Evolutionary conservation across 2,329 filamentous ascomycete genomes (phyloP).

Genomic region (Dissoconium aciculare): DNA sequence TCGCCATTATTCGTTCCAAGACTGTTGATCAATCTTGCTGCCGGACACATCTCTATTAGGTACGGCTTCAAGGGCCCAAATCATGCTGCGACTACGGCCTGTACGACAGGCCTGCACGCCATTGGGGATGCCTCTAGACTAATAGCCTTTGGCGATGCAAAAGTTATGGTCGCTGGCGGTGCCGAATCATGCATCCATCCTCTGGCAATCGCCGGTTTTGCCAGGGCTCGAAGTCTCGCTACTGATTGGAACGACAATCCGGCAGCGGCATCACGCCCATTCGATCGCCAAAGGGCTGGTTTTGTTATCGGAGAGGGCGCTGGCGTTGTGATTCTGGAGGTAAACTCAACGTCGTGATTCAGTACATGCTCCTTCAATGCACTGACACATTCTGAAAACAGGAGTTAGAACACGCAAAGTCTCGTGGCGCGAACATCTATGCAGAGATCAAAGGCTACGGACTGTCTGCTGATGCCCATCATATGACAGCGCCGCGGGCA

Average conservation of each 20-base stretch:
- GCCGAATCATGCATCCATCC: slow-evolving; percentile 94
- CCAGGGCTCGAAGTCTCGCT: slow-evolving; percentile 69
- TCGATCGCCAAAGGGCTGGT: slow-evolving; percentile 63
- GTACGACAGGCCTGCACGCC: slow-evolving; percentile 88
- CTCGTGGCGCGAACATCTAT: slow-evolving; percentile 66
- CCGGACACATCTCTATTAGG: slow-evolving; percentile 87
- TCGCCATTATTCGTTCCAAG: slow-evolving; percentile 88
- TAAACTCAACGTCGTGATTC: slow-evolving; percentile 22
- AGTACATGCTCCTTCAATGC: too few species aligned
- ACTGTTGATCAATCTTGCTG: slow-evolving; percentile 85
- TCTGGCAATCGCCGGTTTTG: slow-evolving; percentile 80
- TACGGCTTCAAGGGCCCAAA: slow-evolving; percentile 82
- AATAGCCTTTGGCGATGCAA: slow-evolving; percentile 77
- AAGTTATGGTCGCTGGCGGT: slow-evolving; percentile 93
- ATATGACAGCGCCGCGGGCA: slow-evolving; percentile 79
- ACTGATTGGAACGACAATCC: slow-evolving; percentile 66
- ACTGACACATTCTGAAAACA: too few species aligned
- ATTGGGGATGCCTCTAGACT: slow-evolving; percentile 89
- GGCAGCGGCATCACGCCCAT: slow-evolving; percentile 61
- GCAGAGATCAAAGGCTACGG: slow-evolving; percentile 84
- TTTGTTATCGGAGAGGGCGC: slow-evolving; percentile 93
- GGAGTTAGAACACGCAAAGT: slow-evolving; percentile 74
- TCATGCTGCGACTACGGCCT: slow-evolving; percentile 84
- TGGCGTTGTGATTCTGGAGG: slow-evolving; percentile 72
- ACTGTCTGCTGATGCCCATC: slow-evolving; percentile 76